Evolutionary conservation across 23 red algal genomes (phyloP).

Genomic region (Cyanidioschyzon merolae): DNA sequence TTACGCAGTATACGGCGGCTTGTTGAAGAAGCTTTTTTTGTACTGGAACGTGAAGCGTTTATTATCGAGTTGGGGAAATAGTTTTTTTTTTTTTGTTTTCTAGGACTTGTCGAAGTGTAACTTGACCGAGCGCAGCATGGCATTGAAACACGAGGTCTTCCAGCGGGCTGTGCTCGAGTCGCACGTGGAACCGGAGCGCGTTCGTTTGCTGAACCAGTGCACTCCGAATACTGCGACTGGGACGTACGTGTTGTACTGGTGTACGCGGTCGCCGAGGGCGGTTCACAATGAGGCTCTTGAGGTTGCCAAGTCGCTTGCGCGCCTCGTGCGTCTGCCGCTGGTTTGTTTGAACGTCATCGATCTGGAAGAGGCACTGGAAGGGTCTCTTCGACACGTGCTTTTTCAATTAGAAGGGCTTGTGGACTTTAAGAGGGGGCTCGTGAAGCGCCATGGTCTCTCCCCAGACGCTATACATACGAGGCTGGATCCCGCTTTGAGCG

Average conservation of each 20-base stretch:
- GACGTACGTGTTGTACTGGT: constrained; percentile 17
- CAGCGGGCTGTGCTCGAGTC: constrained; percentile 12
- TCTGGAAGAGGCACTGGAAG: neutral
- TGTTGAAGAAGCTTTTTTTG: too few relatives aligned
- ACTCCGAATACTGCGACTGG: neutral
- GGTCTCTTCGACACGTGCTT: constrained; percentile 22
- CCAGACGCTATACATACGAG: neutral
- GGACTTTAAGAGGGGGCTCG: constrained; percentile 9
- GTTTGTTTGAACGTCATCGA: constrained; percentile 16
- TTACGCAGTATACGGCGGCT: too few relatives aligned
- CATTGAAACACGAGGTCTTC: neutral
- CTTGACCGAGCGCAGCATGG: neutral
- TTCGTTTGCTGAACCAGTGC: neutral
- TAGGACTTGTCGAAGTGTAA: neutral
- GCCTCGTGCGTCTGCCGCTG: constrained; percentile 6
- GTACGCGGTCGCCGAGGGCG: constrained; percentile 2
- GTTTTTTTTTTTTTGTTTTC: neutral
- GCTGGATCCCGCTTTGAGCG: constrained; percentile 10
- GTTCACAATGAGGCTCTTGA: constrained; percentile 24
- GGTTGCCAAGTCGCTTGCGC: constrained; percentile 22
- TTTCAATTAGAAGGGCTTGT: constrained; percentile 32
- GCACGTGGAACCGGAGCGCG: constrained; percentile 15
- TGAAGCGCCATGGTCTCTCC: neutral
- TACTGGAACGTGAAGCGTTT: too few relatives aligned
- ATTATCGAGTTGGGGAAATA: neutral